Conservation (phyloP, 2,329 filamentous ascomycete genomes). For the Emergomyces pasteurianus region DNA sequence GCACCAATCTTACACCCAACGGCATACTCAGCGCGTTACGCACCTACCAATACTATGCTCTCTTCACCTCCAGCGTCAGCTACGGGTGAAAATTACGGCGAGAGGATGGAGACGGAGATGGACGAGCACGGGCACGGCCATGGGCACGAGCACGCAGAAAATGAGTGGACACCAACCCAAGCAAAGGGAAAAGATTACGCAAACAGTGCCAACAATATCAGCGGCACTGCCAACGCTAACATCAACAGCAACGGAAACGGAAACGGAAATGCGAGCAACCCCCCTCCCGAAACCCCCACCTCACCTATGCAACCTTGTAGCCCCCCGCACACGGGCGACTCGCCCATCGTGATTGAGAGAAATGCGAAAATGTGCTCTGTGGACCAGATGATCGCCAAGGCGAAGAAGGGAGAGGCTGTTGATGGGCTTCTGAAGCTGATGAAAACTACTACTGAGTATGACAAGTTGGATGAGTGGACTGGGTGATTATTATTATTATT, state of each 20-base stretch:
- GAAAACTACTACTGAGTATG: constrained; percentile 22
- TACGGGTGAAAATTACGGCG: constrained; percentile 9
- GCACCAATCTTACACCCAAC: constrained; percentile 9
- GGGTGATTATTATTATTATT: constrained; percentile 7
- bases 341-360: constrained; percentile 10
- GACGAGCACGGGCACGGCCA: background rate
- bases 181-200: constrained; percentile 8
- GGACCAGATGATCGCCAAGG: constrained; percentile 14
- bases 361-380: constrained; percentile 8
- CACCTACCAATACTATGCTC: constrained; percentile 5
- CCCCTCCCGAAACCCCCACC: constrained; percentile 3
- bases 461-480: constrained; percentile 16
- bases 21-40: constrained; percentile 4
- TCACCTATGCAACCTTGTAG: constrained; percentile 27
- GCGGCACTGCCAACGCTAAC: background rate
- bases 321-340: constrained; percentile 20
- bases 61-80: constrained; percentile 13
- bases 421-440: constrained; percentile 30
- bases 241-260: background rate
- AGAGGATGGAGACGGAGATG: background rate
- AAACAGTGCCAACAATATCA: background rate
- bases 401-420: constrained; percentile 25
- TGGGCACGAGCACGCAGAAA: background rate
- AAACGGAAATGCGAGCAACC: background rate
- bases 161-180: constrained; percentile 8